Conservation (phyloP, 352 stramenopile genomes). For the Phytophthora parvispora region DNA sequence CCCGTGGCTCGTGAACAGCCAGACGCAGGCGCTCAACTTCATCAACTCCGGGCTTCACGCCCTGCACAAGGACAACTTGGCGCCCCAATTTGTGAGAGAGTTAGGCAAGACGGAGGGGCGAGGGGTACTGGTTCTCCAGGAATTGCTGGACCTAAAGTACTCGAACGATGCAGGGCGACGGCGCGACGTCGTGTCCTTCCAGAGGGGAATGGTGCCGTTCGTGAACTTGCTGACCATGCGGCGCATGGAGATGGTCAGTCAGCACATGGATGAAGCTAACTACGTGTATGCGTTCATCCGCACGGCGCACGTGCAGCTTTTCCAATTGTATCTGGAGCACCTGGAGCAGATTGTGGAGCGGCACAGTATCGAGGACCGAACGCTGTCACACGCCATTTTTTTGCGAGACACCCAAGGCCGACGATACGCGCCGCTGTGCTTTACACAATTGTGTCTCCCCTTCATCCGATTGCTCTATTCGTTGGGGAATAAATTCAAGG, state of each 20-base stretch:
- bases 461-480: constrained; percentile 48
- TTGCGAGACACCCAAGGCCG: constrained; percentile 27
- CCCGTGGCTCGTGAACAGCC: constrained; percentile 34
- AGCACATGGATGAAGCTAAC: constrained; percentile 50
- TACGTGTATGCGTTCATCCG: constrained; percentile 44
- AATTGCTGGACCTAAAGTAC: constrained; percentile 37
- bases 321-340: constrained; percentile 35
- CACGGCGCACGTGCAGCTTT: constrained; percentile 34
- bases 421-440: constrained; percentile 46
- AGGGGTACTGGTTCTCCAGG: constrained; percentile 35
- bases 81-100: constrained; percentile 43
- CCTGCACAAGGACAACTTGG: constrained; percentile 34
- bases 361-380: constrained; percentile 37
- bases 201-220: constrained; percentile 46
- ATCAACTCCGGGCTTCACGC: constrained; percentile 56
- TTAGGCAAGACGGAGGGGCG: constrained; percentile 38
- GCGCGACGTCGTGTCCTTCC: constrained; percentile 45
- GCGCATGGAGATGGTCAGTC: constrained; percentile 45
- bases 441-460: constrained; percentile 49
- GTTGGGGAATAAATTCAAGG: constrained; percentile 57
- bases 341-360: constrained; percentile 43
- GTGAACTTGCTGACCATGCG: constrained; percentile 41
- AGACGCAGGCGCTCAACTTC: constrained; percentile 51
- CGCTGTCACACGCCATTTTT: constrained; percentile 32
- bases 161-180: constrained; percentile 38